A percentile compares a stretch with the other conserved stretches of the same genome.
Evolutionary conservation across 371 early-diverging fungal species (phyloP).

Genomic region (Mucor saturninus): DNA sequence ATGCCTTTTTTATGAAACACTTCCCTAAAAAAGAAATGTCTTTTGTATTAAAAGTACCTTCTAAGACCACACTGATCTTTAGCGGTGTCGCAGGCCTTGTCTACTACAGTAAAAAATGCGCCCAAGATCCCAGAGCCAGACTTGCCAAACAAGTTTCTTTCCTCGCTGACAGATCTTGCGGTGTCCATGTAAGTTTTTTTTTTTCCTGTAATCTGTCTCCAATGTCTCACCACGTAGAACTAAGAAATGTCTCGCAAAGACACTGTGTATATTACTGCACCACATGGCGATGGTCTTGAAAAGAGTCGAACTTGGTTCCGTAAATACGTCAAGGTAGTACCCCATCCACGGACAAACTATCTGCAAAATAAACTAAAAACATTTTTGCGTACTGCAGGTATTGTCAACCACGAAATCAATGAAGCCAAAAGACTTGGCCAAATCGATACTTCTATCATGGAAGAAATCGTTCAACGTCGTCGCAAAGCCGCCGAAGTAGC

Average conservation of each 20-base stretch:
- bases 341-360: not conserved
- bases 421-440: conserved; percentile 61
- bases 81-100: conserved; percentile 53
- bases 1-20: too few species aligned
- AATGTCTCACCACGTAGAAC: not conserved
- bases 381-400: conserved; percentile 63
- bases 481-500: conserved; percentile 35
- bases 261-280: conserved; percentile 64
- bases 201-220: not conserved
- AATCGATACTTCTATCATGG: conserved; percentile 59
- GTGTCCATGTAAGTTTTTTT: conserved; percentile 48
- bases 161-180: conserved; percentile 64
- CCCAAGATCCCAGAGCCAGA: conserved; percentile 52
- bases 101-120: conserved; percentile 58
- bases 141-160: conserved; percentile 57
- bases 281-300: conserved; percentile 71
- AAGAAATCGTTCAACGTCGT: conserved; percentile 58
- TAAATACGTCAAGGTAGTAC: conserved; percentile 67
- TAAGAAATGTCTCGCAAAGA: conserved; percentile 72
- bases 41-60: conserved; percentile 51
- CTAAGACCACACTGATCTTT: conserved; percentile 63
- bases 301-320: conserved; percentile 71
- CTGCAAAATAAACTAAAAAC: not conserved
- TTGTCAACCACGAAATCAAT: conserved; percentile 70
- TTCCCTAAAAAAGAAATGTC: conserved; percentile 6